Evolutionary conservation across 2,329 filamentous ascomycete species (phyloP).

Genomic region (Monilinia fructicola): DNA sequence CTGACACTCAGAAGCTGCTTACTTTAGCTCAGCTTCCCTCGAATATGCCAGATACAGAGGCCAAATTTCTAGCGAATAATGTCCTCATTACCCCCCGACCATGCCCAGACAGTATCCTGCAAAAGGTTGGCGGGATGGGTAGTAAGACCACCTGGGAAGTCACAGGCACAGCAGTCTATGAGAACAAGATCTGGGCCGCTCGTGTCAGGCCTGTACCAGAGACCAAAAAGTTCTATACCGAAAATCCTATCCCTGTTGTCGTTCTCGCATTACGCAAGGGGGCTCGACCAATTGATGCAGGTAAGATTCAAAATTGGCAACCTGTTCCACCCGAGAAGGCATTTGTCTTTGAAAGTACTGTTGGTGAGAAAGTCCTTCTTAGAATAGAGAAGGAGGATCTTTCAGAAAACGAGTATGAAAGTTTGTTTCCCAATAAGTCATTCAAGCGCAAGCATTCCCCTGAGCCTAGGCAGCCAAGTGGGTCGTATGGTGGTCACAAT

Average conservation of each 20-base stretch:
- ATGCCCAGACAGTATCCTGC: slow-evolving; percentile 68
- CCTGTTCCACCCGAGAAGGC: slow-evolving; percentile 68
- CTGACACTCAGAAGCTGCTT: slow-evolving; percentile 71
- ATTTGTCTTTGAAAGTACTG: slow-evolving; percentile 76
- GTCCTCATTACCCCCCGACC: slow-evolving; percentile 85
- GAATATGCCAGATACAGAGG: slow-evolving; percentile 63
- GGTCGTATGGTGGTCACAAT: slow-evolving; percentile 37
- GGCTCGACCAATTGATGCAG: slow-evolving; percentile 74
- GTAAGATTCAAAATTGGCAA: slow-evolving; percentile 80
- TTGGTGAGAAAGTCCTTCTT: slow-evolving; percentile 83
- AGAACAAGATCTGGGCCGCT: slow-evolving; percentile 86
- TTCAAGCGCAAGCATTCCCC: slow-evolving; percentile 62
- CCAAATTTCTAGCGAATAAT: slow-evolving; percentile 83
- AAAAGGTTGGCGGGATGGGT: slow-evolving; percentile 84
- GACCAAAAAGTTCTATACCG: slow-evolving; percentile 69
- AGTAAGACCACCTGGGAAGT: slow-evolving; percentile 83
- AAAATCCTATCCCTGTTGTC: slow-evolving; percentile 74
- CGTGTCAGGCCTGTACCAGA: slow-evolving; percentile 70
- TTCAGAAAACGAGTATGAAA: slow-evolving; percentile 62
- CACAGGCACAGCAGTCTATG: slow-evolving; percentile 69
- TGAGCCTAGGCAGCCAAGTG: slow-evolving; percentile 41
- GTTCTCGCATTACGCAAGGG: slow-evolving; percentile 79
- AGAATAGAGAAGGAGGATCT: slow-evolving; percentile 72
- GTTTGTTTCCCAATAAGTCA: slow-evolving; percentile 58
- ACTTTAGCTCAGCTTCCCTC: slow-evolving; percentile 65